A percentile compares a stretch with the other conserved stretches of the same genome.
Conservation (phyloP, 1,284 basidiomycete genomes). For the Moniliella sp. region DNA sequence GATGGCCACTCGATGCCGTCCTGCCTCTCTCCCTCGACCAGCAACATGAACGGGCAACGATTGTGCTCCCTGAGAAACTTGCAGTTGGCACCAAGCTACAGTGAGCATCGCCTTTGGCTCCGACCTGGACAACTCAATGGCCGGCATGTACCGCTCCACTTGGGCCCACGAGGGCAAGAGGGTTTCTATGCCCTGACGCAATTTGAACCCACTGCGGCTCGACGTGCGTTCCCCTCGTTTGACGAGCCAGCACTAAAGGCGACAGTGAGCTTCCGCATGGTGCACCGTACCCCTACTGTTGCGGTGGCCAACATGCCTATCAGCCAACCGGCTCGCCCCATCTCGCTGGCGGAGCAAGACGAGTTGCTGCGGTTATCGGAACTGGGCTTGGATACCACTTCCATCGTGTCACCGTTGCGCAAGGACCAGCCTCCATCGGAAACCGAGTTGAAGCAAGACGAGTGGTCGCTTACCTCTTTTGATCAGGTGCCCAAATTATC, state of each 20-base stretch:
- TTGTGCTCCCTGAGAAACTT: conserved; percentile 12
- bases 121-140: conserved; percentile 24
- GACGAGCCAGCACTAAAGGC: conserved; percentile 84
- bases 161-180: conserved; percentile 37
- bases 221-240: conserved; percentile 46
- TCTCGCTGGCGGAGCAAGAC: conserved; percentile 14
- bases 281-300: conserved; percentile 50
- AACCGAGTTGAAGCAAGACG: conserved; percentile 17
- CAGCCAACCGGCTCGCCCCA: conserved; percentile 9
- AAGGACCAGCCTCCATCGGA: too few species aligned
- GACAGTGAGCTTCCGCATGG: conserved; percentile 58
- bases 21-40: too few species aligned
- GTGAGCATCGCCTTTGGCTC: conserved; percentile 20
- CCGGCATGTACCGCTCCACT: conserved; percentile 27
- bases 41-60: conserved; percentile 19
- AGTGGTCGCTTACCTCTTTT: conserved; percentile 24
- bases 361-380: conserved; percentile 39
- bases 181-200: conserved; percentile 26
- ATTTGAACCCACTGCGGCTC: conserved; percentile 62
- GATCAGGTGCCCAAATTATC: conserved; percentile 45
- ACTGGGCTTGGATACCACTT: conserved; percentile 46
- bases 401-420: too few species aligned
- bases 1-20: too few species aligned
- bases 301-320: conserved; percentile 57
- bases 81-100: conserved; percentile 20